These are phyloP conservation scores for Scedosporium minutisporum DNA, from an alignment of 2,329 filamentous ascomycete genomes.

Conservation along the genomic window DNA sequence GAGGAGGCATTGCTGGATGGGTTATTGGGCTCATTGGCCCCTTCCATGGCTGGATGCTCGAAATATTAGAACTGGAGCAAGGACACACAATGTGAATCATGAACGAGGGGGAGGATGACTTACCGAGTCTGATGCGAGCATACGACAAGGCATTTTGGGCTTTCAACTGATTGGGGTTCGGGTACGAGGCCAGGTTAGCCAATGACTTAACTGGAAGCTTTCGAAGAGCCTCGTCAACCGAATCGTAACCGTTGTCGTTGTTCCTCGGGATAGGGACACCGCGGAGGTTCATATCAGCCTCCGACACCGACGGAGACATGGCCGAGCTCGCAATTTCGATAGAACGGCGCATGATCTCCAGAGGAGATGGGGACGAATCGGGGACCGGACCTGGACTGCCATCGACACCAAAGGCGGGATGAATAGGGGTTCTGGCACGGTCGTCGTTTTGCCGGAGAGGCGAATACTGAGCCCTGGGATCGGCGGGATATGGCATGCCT, in stretches of 20 bases:
- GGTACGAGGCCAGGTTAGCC: constrained; percentile 44
- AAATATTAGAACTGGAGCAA: neutral
- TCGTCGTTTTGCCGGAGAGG: constrained; percentile 46
- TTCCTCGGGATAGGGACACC: neutral
- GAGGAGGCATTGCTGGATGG: neutral
- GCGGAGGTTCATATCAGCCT: neutral
- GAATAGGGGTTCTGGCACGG: constrained; percentile 34
- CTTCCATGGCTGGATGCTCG: neutral
- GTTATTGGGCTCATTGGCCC: neutral
- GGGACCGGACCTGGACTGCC: neutral
- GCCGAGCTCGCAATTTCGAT: neutral
- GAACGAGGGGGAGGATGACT: neutral
- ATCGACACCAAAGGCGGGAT: neutral
- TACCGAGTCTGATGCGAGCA: neutral
- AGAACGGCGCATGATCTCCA: neutral
- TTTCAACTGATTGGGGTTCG: constrained; percentile 42
- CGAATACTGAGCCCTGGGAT: constrained; percentile 28
- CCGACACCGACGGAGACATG: neutral
- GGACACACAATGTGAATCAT: neutral
- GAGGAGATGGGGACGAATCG: constrained; percentile 3
- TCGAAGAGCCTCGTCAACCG: neutral
- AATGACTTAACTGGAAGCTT: constrained; percentile 33
- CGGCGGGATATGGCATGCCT: neutral
- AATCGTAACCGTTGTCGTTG: neutral
- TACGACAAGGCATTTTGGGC: constrained; percentile 22